Base-by-base conservation (phyloP, 192 early-diverging fungal species). In the Polychytrium aggregatum region DNA sequence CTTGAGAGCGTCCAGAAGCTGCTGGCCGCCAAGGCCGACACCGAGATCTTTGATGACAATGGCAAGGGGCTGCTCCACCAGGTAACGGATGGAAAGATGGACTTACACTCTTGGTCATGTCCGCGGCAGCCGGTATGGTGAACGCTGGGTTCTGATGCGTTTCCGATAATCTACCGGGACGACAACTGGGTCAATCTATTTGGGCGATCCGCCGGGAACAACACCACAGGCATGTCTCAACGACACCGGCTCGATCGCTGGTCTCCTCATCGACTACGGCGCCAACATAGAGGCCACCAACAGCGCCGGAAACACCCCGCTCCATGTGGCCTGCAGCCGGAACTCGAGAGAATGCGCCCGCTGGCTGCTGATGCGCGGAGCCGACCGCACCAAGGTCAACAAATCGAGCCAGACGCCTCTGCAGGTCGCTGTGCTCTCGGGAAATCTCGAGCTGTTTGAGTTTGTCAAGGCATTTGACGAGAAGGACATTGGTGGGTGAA, bases 271-370 rank as follows among this genome's bases (percentile, higher is more conserved):
- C 43, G 74, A 76, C 48, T 62, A 43, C 44, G 74, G 74, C 10
- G 54, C 63, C 11, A 60, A 66, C 36, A 50, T 76, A 26, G 55
- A 71, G 22, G 57, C 61, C 1, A 44, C 52, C 11, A 76, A 76
- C 50, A 57, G 66, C 0, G 68, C 62, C 20, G 74, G 74, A 13
- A 76, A 76, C 50, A 76, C 74, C 9, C 74, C 74, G 0, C 60
- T 76, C 2, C 74, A 76, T 43, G 56, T 76, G 18, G 58, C 66
- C 16, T 66, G 67, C 4, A 65, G 63, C 10, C 53, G 74, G 16
- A 72, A 70, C 45, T 53, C 59, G 1, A 63, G 55, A 46, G 70
- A 70, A 38, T 62, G 67, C 40, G 57, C 58, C 11, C 51, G 50
- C 20, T 66, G 67, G 67, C 51, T 76, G 4, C 42, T 76, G 37